These are phyloP conservation scores for Candida golubevii DNA, from an alignment of 805 yeast species.

Conservation along the genomic window DNA sequence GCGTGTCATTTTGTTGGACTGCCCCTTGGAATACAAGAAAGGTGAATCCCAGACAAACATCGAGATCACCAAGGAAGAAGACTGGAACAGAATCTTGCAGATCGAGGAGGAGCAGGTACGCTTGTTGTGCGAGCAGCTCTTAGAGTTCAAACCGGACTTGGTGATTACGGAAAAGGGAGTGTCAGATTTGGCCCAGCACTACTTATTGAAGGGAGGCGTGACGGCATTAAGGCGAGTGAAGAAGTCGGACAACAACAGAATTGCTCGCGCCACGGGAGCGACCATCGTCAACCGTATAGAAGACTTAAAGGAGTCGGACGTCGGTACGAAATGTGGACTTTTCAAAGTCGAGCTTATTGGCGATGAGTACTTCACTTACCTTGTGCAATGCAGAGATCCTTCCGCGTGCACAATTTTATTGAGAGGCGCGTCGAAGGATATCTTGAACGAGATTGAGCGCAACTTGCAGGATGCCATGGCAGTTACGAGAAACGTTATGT, in stretches of 20 bases:
- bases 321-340: conserved; percentile 84
- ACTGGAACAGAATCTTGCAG: conserved; percentile 91
- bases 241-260: conserved; percentile 93
- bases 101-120: conserved; percentile 98
- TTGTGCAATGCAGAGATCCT: conserved; percentile 78
- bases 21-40: conserved; percentile 96
- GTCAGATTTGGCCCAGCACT: conserved; percentile 96
- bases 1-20: conserved; percentile 81
- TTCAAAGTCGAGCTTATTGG: conserved; percentile 95
- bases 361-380: conserved; percentile 90
- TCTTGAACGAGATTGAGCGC: conserved; percentile 92
- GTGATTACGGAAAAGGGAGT: conserved; percentile 98
- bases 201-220: conserved; percentile 87
- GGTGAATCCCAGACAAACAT: conserved; percentile 98
- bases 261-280: conserved; percentile 96
- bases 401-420: conserved; percentile 89
- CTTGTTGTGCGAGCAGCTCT: conserved; percentile 75
- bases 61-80: conserved; percentile 93
- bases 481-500: conserved; percentile 89
- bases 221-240: conserved; percentile 90
- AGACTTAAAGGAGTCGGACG: conserved; percentile 84
- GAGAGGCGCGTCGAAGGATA: conserved; percentile 97
- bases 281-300: conserved; percentile 94
- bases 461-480: conserved; percentile 98
- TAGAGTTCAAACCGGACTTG: conserved; percentile 84